A percentile compares a stretch with the other conserved stretches of the same genome.
These are phyloP conservation scores for Umbelopsis sp. DNA, from an alignment of 371 early-diverging fungal genomes.

Conservation along the genomic window DNA sequence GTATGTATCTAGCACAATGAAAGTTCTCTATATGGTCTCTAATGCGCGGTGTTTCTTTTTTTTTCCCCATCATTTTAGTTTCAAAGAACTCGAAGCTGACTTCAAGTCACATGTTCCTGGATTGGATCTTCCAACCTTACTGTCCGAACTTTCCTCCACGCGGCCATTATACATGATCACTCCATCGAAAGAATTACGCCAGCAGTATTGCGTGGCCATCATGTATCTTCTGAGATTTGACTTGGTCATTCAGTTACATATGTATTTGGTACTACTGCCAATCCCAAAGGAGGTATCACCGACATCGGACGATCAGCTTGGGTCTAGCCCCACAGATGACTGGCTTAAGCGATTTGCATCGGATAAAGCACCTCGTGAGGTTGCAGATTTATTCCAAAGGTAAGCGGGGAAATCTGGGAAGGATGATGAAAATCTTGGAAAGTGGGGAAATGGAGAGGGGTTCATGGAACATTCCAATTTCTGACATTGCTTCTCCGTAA, in stretches of 20 bases:
- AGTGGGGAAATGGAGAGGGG: not conserved
- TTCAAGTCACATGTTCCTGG: slow-evolving; percentile 69
- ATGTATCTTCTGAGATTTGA: slow-evolving; percentile 80
- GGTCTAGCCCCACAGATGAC: slow-evolving; percentile 21
- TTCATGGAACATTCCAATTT: not conserved
- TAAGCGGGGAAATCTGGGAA: slow-evolving; percentile 2
- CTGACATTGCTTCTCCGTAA: not conserved
- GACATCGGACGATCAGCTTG: slow-evolving; percentile 21
- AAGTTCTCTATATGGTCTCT: not conserved
- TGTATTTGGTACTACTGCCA: slow-evolving; percentile 71
- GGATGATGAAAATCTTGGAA: too few relatives aligned
- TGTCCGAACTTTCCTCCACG: slow-evolving; percentile 76
- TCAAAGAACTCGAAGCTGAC: slow-evolving; percentile 57
- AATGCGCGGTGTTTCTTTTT: too few relatives aligned
- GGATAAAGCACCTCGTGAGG: slow-evolving; percentile 57
- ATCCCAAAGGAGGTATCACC: not conserved
- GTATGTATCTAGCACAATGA: slow-evolving; percentile 38
- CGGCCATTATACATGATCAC: slow-evolving; percentile 70
- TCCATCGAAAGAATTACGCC: slow-evolving; percentile 66
- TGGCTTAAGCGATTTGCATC: slow-evolving; percentile 35
- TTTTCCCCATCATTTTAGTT: slow-evolving; percentile 28
- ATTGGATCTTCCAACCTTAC: slow-evolving; percentile 68
- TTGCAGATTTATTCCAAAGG: slow-evolving; percentile 64
- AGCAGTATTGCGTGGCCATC: slow-evolving; percentile 80
- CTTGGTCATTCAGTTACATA: slow-evolving; percentile 81